A percentile compares a stretch with the other conserved stretches of the same genome.
Conservation (phyloP, 2,329 filamentous ascomycete genomes). For the Pseudocercospora vitis region DNA sequence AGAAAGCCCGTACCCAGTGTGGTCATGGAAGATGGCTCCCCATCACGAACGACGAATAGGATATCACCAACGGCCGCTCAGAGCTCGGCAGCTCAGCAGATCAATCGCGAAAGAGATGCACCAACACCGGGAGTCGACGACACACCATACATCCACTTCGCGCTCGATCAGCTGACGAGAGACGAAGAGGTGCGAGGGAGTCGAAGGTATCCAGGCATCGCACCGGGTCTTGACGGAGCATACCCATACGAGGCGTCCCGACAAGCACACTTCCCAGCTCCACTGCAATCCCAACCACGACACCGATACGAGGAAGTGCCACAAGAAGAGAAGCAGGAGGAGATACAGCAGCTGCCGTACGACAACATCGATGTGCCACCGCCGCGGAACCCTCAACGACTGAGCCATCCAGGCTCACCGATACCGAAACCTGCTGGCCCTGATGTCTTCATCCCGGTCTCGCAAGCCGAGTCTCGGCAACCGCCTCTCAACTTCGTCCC, state of each 20-base stretch:
- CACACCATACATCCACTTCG: slow-evolving; percentile 84
- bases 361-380: slow-evolving; percentile 22
- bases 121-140: slow-evolving; percentile 78
- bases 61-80: slow-evolving; percentile 29
- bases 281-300: slow-evolving; percentile 16
- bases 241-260: slow-evolving; percentile 24
- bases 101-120: slow-evolving; percentile 40
- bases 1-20: slow-evolving; percentile 39
- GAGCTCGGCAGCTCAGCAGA: slow-evolving; percentile 35
- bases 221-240: slow-evolving; percentile 25
- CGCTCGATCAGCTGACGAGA: slow-evolving; percentile 80
- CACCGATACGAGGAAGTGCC: slow-evolving; percentile 27
- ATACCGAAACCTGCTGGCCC: slow-evolving; percentile 20
- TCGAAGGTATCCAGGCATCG: slow-evolving; percentile 47
- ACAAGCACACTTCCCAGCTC: slow-evolving; percentile 15
- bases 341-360: slow-evolving; percentile 14
- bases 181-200: slow-evolving; percentile 63
- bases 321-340: slow-evolving; percentile 24
- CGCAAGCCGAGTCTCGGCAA: slow-evolving; percentile 30
- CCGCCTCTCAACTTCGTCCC: slow-evolving; percentile 67
- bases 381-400: slow-evolving; percentile 19
- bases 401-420: slow-evolving; percentile 9
- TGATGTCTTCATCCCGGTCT: slow-evolving; percentile 38
- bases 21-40: slow-evolving; percentile 30
- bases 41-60: slow-evolving; percentile 9